Evolutionary conservation across 805 yeast species (phyloP).

Genomic region (Kuraishia floccosa): DNA sequence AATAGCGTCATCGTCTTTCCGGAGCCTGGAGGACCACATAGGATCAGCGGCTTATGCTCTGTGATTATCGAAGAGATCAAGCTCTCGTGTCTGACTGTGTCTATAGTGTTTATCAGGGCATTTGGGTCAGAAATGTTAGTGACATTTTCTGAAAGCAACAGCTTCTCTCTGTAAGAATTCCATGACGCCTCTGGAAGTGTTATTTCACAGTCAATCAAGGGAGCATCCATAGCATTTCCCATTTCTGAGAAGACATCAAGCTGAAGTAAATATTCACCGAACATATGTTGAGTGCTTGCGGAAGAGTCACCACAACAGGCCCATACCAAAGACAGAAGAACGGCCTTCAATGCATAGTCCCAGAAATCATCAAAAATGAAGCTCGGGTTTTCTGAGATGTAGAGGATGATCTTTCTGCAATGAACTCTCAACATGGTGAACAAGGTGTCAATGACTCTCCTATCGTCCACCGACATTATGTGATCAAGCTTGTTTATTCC

Average conservation of each 20-base stretch:
- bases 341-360: constrained; percentile 19
- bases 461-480: constrained; percentile 35
- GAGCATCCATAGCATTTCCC: constrained; percentile 1
- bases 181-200: constrained; percentile 34
- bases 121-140: constrained; percentile 50
- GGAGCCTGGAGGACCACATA: constrained; percentile 97
- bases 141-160: constrained; percentile 51
- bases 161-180: constrained; percentile 25
- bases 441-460: constrained; percentile 26
- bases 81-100: constrained; percentile 58
- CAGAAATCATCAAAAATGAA: constrained; percentile 15
- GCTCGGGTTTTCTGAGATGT: constrained; percentile 10
- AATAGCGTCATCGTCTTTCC: constrained; percentile 91
- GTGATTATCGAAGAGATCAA: constrained; percentile 45
- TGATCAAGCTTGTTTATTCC: constrained; percentile 17
- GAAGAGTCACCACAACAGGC: constrained; percentile 51
- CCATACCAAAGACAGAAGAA: constrained; percentile 41
- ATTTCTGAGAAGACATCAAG: constrained; percentile 9
- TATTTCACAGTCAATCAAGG: constrained; percentile 30
- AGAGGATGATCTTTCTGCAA: constrained; percentile 15
- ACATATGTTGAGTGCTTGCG: constrained; percentile 22
- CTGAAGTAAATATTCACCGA: constrained; percentile 19
- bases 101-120: constrained; percentile 66
- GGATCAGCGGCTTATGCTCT: constrained; percentile 47
- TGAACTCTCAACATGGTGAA: constrained; percentile 26